Evolutionary conservation across 441 rosid species (phyloP), one percentile per base, ranked within the genome.

Genomic region (Brassica hybrid): DNA sequence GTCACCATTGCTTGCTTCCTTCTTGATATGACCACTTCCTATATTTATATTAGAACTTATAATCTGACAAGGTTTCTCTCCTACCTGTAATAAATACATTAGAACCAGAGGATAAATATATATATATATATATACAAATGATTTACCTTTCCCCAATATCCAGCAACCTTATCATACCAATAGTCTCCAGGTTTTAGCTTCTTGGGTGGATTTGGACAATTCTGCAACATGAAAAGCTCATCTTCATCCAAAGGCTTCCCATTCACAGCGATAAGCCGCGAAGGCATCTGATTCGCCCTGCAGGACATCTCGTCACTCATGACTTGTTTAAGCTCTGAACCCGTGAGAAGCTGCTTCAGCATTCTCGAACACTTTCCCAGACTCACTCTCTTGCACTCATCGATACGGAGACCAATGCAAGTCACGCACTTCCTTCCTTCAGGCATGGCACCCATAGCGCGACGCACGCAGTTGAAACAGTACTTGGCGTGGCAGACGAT

Each of bases 381-480:
- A 67, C 76, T 83, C 52, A 14, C 67, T 77, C 95, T 78, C 69
- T 73, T 86, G 4, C 81, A 76, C 76, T 90, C 93, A 59, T 81
- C 56, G 6, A 90, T 81, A 71, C 84, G 75, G 23, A 6, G 61
- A 67, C 92, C 87, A 61, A 85, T 88, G 78, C 95, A 90, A 78
- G 65, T 16, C 65, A 76, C 62, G 69, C 93, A 90, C 81, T 88
- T 90, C 82, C 95, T 88, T 64, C 93, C 95, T 77, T 90, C 90
- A 7, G 91, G 91, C 94, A 90, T 83, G 1, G 91, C 85, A 18
- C 94, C 93, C 93, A 90, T 90, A 60, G 89, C 88, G 82, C 90
- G 83, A 14, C 88, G 58, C 72, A 88, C 87, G 74, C 93, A 90
- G 67, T 67, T 75, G 4, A 1, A 38, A 66, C 95, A 90, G 71